Evolutionary conservation across 768 basidiomycete species (phyloP).

Genomic region (Amanita exitialis): DNA sequence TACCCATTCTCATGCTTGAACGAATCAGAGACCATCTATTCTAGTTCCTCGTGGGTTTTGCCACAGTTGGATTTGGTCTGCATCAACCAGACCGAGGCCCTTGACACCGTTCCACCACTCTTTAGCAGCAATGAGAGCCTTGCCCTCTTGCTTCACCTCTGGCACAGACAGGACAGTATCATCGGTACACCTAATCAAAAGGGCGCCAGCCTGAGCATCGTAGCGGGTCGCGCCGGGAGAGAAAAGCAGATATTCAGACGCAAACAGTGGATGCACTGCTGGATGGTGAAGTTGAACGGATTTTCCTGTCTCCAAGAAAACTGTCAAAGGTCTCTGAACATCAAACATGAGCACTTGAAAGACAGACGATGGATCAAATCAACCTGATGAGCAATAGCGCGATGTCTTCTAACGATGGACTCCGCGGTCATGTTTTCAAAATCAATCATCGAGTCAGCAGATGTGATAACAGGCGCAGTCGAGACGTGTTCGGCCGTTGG

Average conservation of each 20-base stretch:
- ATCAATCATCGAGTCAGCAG: constrained; percentile 41
- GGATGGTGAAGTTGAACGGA: constrained; percentile 31
- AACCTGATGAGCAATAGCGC: constrained; percentile 68
- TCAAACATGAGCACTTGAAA: not conserved
- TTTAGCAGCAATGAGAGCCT: constrained; percentile 38
- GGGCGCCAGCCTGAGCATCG: constrained; percentile 22
- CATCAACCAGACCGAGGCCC: constrained; percentile 15
- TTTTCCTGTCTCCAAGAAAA: constrained; percentile 21
- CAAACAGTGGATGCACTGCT: constrained; percentile 10
- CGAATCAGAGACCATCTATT: not conserved
- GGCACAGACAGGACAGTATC: constrained; percentile 42
- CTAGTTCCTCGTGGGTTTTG: not conserved
- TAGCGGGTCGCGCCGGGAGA: constrained; percentile 34
- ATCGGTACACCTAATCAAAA: constrained; percentile 48
- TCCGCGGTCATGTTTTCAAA: constrained; percentile 49
- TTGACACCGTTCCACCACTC: constrained; percentile 76
- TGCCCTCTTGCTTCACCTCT: constrained; percentile 53
- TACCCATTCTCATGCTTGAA: not conserved
- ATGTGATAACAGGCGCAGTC: constrained; percentile 51
- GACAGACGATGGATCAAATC: not conserved
- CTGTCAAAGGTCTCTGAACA: constrained; percentile 22
- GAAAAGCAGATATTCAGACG: constrained; percentile 9
- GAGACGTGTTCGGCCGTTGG: constrained; percentile 20
- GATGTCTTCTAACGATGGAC: constrained; percentile 41
- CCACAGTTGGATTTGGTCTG: constrained; percentile 4